These are phyloP conservation scores for Teratosphaeria epicoccoides DNA, from an alignment of 2,329 filamentous ascomycete species.

Conservation along the genomic window DNA sequence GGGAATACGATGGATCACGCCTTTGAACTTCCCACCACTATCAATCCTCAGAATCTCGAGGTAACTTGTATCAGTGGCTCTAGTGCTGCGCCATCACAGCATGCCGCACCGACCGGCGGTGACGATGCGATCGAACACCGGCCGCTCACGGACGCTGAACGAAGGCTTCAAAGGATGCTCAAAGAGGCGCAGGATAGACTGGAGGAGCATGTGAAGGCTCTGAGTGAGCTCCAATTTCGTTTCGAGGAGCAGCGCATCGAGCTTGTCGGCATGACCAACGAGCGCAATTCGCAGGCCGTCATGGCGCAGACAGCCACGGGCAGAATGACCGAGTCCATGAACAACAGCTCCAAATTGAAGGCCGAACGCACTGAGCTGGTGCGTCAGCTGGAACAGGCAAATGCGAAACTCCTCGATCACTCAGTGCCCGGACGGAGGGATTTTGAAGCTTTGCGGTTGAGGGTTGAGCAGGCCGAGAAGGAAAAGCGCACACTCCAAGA, in stretches of 20 bases:
- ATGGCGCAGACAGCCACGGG: constrained; percentile 14
- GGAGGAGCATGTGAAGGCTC: constrained; percentile 18
- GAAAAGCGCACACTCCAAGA: constrained; percentile 21
- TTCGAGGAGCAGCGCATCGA: constrained; percentile 23
- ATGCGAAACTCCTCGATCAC: constrained; percentile 18
- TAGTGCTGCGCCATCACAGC: constrained; percentile 22
- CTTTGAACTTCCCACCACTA: constrained; percentile 15
- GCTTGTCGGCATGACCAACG: constrained; percentile 14
- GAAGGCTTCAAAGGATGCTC: constrained; percentile 14
- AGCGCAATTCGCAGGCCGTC: constrained; percentile 18
- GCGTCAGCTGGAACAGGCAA: constrained; percentile 21
- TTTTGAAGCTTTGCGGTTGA: constrained; percentile 18
- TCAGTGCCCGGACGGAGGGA: constrained; percentile 24
- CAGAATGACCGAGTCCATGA: constrained; percentile 12
- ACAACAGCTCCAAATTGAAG: constrained; percentile 14
- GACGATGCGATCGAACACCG: background rate
- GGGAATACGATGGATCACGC: constrained; percentile 1
- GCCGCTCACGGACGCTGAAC: constrained; percentile 9
- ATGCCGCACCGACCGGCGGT: background rate
- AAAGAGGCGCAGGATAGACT: constrained; percentile 15
- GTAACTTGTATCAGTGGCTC: constrained; percentile 35
- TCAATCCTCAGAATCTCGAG: constrained; percentile 26
- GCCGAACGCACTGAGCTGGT: constrained; percentile 19
- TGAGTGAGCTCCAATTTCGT: constrained; percentile 25
- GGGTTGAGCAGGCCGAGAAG: constrained; percentile 10